Percentiles rank a stretch among this genome's conserved stretches.
phyloP scores from a whole-genome alignment of 345 rosid genomes.

The Populus davidiana region DNA sequence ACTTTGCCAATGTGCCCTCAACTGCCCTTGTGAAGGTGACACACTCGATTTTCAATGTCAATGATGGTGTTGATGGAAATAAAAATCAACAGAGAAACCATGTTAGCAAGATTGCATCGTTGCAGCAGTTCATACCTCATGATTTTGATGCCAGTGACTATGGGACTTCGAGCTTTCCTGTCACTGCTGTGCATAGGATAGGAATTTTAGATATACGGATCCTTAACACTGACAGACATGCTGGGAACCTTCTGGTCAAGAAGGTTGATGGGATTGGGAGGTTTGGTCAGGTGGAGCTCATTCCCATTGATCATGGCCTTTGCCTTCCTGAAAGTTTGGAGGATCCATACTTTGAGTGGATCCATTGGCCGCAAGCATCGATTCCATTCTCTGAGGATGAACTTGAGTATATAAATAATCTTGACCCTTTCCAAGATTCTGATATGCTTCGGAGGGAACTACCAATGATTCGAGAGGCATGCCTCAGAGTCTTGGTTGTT shows the following conservation, averaged over 20 bases:
- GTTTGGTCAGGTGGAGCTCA: conserved; percentile 35
- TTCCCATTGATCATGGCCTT: conserved; percentile 49
- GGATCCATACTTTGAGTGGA: conserved; percentile 51
- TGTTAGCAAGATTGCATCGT: conserved; percentile 45
- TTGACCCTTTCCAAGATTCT: conserved; percentile 39
- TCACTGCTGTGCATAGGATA: conserved; percentile 38
- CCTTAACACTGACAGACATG: conserved; percentile 42
- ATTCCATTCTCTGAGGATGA: conserved; percentile 47
- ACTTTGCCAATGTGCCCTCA: conserved; percentile 43
- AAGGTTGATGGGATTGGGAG: conserved; percentile 34
- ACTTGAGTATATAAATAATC: conserved; percentile 32
- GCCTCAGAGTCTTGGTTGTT: conserved; percentile 34
- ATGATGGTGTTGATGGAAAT: conserved; percentile 27
- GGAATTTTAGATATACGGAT: conserved; percentile 43
- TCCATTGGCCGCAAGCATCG: conserved; percentile 50
- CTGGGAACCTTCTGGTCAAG: conserved; percentile 43
- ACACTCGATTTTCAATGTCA: conserved; percentile 37
- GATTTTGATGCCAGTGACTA: conserved; percentile 51
- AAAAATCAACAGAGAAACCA: conserved; percentile 18
- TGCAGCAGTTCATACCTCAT: conserved; percentile 44
- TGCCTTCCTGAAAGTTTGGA: conserved; percentile 48
- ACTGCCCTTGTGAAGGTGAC: conserved; percentile 45
- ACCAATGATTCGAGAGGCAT: conserved; percentile 44
- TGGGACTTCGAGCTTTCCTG: conserved; percentile 48
- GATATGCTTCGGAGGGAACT: conserved; percentile 44